These are phyloP conservation scores for Aspergillus kassunensis DNA, from an alignment of 495 filamentous ascomycete species.

Conservation along the genomic window DNA sequence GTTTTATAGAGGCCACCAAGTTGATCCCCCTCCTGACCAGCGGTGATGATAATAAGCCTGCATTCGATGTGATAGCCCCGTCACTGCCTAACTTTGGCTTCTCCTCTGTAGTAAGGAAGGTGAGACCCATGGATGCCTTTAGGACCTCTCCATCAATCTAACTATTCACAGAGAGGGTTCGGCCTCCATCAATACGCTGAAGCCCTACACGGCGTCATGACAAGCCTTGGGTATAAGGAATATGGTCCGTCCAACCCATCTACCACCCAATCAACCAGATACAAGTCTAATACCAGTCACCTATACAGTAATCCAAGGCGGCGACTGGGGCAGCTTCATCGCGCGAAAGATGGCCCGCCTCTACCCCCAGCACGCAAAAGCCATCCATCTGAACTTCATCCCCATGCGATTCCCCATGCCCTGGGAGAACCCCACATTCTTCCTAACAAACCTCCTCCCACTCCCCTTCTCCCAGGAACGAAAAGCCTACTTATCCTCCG, in stretches of 20 bases:
- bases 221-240: constrained; percentile 38
- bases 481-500: constrained; percentile 28
- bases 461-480: constrained; percentile 36
- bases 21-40: constrained; percentile 55
- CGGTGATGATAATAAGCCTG: constrained; percentile 38
- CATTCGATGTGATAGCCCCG: constrained; percentile 67
- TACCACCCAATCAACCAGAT: background rate
- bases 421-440: constrained; percentile 31
- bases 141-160: background rate
- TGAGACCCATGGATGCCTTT: constrained; percentile 6
- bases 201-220: constrained; percentile 41
- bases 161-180: constrained; percentile 32
- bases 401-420: constrained; percentile 30
- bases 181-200: constrained; percentile 42
- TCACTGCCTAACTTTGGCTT: constrained; percentile 74
- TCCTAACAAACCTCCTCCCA: constrained; percentile 29
- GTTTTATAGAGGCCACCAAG: constrained; percentile 62
- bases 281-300: background rate
- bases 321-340: constrained; percentile 48
- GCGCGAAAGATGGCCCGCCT: constrained; percentile 36
- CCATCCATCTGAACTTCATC: constrained; percentile 43
- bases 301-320: constrained; percentile 42
- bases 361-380: constrained; percentile 39
- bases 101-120: constrained; percentile 49
- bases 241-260: constrained; percentile 29